These are phyloP conservation scores for Talaromyces sp. DNA, from an alignment of 2,329 filamentous ascomycete species.

Conservation along the genomic window DNA sequence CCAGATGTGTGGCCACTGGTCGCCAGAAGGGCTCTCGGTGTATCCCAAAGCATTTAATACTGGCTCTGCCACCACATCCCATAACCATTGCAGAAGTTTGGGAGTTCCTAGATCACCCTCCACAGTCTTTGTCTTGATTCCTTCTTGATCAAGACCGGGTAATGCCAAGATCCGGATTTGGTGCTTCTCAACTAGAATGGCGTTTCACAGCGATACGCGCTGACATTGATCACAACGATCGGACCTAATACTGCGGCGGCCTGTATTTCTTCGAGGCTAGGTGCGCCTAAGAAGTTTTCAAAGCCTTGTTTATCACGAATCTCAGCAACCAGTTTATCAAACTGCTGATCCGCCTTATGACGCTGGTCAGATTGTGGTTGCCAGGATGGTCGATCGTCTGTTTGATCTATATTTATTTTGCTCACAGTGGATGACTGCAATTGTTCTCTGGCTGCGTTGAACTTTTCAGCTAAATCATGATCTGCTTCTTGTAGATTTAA, in stretches of 20 bases:
- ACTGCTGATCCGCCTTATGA: not conserved
- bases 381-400: too few relatives aligned
- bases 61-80: not conserved
- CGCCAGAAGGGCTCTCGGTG: conserved; percentile 16
- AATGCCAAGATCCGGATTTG: conserved; percentile 23
- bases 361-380: too few relatives aligned
- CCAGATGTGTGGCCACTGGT: conserved; percentile 33
- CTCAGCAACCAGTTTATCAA: not conserved
- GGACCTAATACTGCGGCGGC: conserved; percentile 27
- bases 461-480: too few relatives aligned
- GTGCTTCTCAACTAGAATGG: conserved; percentile 28
- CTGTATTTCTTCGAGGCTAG: not conserved
- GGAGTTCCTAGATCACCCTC: not conserved
- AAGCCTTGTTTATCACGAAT: not conserved
- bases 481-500: too few relatives aligned
- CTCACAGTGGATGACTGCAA: too few relatives aligned
- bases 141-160: not conserved
- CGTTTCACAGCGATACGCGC: conserved; percentile 32
- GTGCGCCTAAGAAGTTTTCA: not conserved
- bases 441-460: too few relatives aligned
- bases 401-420: too few relatives aligned
- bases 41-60: conserved; percentile 25
- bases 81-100: not conserved
- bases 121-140: not conserved
- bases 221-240: conserved; percentile 35